These are phyloP conservation scores for Pelargonium fulgidum DNA, from an alignment of 441 rosid species.

Conservation along the genomic window DNA sequence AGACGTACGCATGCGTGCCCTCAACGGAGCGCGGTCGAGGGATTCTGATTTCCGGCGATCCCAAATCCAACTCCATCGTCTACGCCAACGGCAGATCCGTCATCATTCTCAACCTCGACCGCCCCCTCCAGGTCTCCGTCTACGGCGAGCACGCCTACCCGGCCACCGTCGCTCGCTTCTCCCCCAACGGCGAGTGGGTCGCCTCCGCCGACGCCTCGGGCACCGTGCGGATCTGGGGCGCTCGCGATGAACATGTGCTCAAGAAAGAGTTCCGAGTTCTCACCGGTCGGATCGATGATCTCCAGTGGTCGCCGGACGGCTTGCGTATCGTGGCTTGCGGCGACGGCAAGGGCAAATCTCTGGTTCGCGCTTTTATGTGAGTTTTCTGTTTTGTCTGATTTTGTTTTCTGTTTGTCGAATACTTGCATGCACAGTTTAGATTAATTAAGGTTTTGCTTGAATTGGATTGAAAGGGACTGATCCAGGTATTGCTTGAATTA, in stretches of 20 bases:
- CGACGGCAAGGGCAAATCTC: conserved; percentile 83
- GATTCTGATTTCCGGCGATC: conserved; percentile 66
- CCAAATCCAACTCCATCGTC: conserved; percentile 61
- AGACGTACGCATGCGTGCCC: conserved; percentile 80
- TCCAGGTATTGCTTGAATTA: neutral
- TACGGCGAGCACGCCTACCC: conserved; percentile 87
- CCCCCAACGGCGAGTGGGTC: conserved; percentile 97
- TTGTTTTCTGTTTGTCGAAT: neutral
- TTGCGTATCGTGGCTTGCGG: conserved; percentile 85
- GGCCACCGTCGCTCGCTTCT: conserved; percentile 84
- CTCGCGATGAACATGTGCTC: conserved; percentile 62
- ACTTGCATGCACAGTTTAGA: neutral
- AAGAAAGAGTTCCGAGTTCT: conserved; percentile 85
- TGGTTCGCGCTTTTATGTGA: conserved; percentile 93
- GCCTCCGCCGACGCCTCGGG: conserved; percentile 90
- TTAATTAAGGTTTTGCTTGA: neutral
- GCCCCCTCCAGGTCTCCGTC: conserved; percentile 66
- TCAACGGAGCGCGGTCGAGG: conserved; percentile 93
- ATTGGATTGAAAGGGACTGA: neutral
- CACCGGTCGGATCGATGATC: conserved; percentile 94
- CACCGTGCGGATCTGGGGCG: conserved; percentile 84
- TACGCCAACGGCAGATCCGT: conserved; percentile 88
- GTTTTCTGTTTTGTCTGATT: conserved; percentile 19
- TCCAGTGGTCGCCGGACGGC: conserved; percentile 95
- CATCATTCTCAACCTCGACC: conserved; percentile 65